phyloP scores from a whole-genome alignment of 2,329 filamentous ascomycete species.

The Sclerotinia trifoliorum region DNA sequence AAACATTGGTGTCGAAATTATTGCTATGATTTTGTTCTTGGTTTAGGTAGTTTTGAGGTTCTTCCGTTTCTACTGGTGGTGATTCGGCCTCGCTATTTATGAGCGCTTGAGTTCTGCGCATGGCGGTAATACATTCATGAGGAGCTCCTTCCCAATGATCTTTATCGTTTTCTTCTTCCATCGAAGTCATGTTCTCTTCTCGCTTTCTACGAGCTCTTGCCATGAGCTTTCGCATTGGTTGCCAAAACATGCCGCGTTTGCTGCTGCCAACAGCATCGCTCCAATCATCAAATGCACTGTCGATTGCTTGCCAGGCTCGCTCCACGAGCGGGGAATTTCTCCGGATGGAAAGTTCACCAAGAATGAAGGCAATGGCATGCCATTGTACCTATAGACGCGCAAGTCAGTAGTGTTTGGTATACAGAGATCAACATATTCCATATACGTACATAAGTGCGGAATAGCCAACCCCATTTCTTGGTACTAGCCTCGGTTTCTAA shows the following conservation, averaged over 20 bases:
- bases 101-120: background rate
- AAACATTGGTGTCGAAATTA: conserved; percentile 22
- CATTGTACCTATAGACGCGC: conserved; percentile 40
- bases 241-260: conserved; percentile 61
- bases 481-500: conserved; percentile 42
- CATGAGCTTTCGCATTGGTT: conserved; percentile 60
- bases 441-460: conserved; percentile 39
- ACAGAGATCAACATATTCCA: background rate
- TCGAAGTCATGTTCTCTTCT: conserved; percentile 47
- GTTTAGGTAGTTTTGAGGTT: background rate
- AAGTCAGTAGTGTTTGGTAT: background rate
- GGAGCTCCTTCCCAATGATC: conserved; percentile 21
- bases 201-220: conserved; percentile 55
- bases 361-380: conserved; percentile 47
- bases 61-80: background rate
- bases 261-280: conserved; percentile 34
- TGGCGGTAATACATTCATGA: conserved; percentile 10
- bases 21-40: background rate
- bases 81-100: background rate
- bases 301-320: conserved; percentile 44
- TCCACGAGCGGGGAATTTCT: conserved; percentile 43
- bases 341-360: conserved; percentile 43
- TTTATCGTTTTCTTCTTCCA: conserved; percentile 16
- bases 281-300: conserved; percentile 38
- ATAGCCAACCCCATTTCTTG: conserved; percentile 46